Percentiles rank a stretch among this genome's conserved stretches.
phyloP scores from a whole-genome alignment of 2,329 filamentous ascomycete species.

The Venturia effusa region DNA sequence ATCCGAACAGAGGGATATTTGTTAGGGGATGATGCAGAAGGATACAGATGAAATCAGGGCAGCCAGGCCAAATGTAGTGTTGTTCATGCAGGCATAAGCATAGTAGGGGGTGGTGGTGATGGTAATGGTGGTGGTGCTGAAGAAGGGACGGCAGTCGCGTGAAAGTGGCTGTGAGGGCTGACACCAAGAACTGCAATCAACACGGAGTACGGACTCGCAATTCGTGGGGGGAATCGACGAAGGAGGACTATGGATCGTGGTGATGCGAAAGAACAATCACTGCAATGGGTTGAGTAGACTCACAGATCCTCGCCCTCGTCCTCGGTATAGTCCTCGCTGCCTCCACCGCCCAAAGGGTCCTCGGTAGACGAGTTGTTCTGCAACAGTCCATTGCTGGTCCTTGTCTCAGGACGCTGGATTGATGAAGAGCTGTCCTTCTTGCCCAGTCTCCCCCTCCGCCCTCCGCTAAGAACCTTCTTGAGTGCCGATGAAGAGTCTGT shows the following conservation, averaged over 20 bases:
- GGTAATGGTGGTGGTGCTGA: not conserved
- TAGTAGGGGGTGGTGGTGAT: not conserved
- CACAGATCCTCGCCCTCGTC: not conserved
- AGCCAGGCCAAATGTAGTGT: not conserved
- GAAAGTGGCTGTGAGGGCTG: not conserved
- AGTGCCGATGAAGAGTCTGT: constrained; percentile 1
- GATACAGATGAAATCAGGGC: not conserved
- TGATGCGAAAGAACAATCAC: not conserved
- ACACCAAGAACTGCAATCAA: not conserved
- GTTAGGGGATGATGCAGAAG: not conserved
- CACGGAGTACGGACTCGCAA: not conserved
- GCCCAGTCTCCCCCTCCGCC: not conserved
- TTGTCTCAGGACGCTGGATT: not conserved
- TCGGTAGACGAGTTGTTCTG: not conserved
- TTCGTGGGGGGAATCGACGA: not conserved
- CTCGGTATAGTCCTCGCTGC: constrained; percentile 3
- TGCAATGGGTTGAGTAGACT: not conserved
- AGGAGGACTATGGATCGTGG: not conserved
- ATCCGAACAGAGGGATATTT: not conserved
- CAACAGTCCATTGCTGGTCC: not conserved
- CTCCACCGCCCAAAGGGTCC: not conserved
- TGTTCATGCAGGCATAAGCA: not conserved
- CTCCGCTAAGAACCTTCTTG: not conserved
- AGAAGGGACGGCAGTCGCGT: not conserved
- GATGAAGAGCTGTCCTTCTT: not conserved